A percentile compares a stretch with the other conserved stretches of the same genome.
phyloP scores from a whole-genome alignment of 2,329 filamentous ascomycete species.

The Cytospora leucostoma region DNA sequence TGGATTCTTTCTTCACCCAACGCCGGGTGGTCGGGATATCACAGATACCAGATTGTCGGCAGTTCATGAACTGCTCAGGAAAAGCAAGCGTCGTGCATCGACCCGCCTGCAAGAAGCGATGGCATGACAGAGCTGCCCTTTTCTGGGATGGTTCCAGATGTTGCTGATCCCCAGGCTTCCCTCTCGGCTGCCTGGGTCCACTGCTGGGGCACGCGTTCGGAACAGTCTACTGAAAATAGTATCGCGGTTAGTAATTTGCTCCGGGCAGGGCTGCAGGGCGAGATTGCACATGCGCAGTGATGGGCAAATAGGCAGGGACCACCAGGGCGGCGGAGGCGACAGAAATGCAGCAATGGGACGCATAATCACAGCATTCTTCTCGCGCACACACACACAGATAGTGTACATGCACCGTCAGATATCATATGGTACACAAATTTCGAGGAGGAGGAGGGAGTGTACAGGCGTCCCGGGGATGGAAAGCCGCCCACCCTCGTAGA shows the following conservation, averaged over 20 bases:
- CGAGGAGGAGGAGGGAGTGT: background rate
- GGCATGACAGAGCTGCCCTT: constrained; percentile 8
- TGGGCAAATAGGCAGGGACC: background rate
- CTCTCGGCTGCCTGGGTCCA: background rate
- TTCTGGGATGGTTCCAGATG: background rate
- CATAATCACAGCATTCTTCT: background rate
- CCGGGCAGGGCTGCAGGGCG: background rate
- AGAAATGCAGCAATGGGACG: background rate
- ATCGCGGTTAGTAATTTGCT: background rate
- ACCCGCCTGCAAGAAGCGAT: constrained; percentile 9
- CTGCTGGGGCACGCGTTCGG: background rate
- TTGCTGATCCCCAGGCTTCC: constrained; percentile 3
- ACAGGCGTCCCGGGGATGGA: background rate
- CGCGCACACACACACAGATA: background rate
- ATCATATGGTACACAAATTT: background rate
- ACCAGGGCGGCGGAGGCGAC: background rate
- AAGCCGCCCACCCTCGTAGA: background rate
- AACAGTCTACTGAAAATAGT: background rate
- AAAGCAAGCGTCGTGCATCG: background rate
- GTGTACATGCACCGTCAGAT: background rate
- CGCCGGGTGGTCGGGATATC: background rate
- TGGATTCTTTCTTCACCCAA: background rate
- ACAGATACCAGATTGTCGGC: background rate
- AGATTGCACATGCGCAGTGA: background rate
- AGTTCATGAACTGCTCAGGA: constrained; percentile 1